Evolutionary conservation across 495 filamentous ascomycete genomes (phyloP).

Genomic region (Penicillium longicatenatum): DNA sequence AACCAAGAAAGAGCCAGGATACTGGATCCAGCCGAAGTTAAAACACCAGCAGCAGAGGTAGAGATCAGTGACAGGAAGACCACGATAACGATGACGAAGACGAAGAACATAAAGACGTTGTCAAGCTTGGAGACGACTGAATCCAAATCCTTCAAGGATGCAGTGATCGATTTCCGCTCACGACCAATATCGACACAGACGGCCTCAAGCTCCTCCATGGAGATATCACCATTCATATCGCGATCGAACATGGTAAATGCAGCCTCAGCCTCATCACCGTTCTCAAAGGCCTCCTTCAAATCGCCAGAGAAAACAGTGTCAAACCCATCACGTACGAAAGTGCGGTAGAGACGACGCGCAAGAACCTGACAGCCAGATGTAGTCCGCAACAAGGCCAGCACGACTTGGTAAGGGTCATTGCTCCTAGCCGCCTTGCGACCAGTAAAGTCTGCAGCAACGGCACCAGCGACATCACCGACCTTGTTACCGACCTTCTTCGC

Average conservation of each 20-base stretch:
- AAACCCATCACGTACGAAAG: constrained; percentile 72
- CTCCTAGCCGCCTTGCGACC: constrained; percentile 73
- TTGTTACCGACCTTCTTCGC: constrained; percentile 79
- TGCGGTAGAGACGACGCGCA: constrained; percentile 89
- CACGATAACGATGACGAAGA: constrained; percentile 73
- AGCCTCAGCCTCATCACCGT: constrained; percentile 83
- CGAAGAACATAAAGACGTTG: constrained; percentile 83
- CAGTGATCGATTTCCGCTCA: constrained; percentile 93
- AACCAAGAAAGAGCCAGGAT: constrained; percentile 90
- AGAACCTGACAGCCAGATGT: constrained; percentile 80
- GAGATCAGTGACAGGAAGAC: constrained; percentile 90
- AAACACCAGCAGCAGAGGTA: constrained; percentile 78
- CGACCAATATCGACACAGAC: constrained; percentile 94
- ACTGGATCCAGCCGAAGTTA: constrained; percentile 84
- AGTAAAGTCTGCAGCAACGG: constrained; percentile 93
- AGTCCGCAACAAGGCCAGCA: constrained; percentile 69
- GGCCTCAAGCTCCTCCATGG: constrained; percentile 91
- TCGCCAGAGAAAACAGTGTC: constrained; percentile 79
- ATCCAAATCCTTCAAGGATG: constrained; percentile 91
- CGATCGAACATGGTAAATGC: constrained; percentile 95
- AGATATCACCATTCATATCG: constrained; percentile 95
- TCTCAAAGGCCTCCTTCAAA: constrained; percentile 77
- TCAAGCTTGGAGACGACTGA: constrained; percentile 93
- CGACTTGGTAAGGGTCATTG: constrained; percentile 82
- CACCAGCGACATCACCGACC: constrained; percentile 85